Percentiles rank a stretch among this genome's conserved stretches.
These are phyloP conservation scores for Backusella psychrophila DNA, from an alignment of 192 early-diverging fungal species.

Conservation along the genomic window DNA sequence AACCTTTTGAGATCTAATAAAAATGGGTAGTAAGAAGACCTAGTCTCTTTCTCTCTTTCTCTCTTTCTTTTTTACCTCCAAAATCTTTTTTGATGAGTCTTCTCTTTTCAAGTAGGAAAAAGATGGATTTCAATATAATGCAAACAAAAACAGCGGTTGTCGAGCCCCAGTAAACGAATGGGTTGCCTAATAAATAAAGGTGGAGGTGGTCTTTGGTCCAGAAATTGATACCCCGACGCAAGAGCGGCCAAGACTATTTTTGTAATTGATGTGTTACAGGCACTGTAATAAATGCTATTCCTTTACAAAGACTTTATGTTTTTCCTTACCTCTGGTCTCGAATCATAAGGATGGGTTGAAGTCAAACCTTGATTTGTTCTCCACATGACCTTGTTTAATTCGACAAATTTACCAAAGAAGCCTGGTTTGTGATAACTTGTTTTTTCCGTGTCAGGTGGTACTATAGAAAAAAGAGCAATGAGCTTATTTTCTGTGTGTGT, in stretches of 20 bases:
- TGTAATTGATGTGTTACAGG: neutral
- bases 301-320: neutral
- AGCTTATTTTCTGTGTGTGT: neutral
- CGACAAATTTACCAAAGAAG: constrained; percentile 87
- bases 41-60: neutral
- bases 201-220: constrained; percentile 72
- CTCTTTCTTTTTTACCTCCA: constrained; percentile 19
- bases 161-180: constrained; percentile 82
- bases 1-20: constrained; percentile 30
- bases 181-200: constrained; percentile 94
- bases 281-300: neutral
- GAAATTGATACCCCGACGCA: constrained; percentile 92
- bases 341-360: constrained; percentile 94
- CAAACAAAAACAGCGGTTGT: constrained; percentile 61
- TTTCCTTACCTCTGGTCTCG: constrained; percentile 62
- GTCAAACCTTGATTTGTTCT: constrained; percentile 88
- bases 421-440: constrained; percentile 66
- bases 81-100: constrained; percentile 48
- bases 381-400: constrained; percentile 92
- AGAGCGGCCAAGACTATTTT: constrained; percentile 76
- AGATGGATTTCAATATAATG: constrained; percentile 47
- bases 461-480: constrained; percentile 18
- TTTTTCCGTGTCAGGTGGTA: constrained; percentile 57
- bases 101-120: constrained; percentile 61
- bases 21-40: too few relatives aligned